Evolutionary conservation across 1,139 yeast species (phyloP), one percentile per base, ranked within the genome.

Genomic region (Scheffersomyces illinoinensis): DNA sequence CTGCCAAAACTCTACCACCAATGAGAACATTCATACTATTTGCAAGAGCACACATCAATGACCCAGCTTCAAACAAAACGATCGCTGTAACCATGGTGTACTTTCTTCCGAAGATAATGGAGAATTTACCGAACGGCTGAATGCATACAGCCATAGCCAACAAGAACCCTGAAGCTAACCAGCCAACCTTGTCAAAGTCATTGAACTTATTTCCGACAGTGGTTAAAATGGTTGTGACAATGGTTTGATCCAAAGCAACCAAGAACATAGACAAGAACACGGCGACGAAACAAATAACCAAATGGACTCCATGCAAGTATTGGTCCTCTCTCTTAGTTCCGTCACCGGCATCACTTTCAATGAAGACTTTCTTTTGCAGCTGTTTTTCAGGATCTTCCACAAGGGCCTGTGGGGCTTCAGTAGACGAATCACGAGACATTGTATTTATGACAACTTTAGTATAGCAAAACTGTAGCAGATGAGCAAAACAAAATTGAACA

Each of bases 281-380:
- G 2, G 79, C 65, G 1, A 68, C 7, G 21, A 74, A 58, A 64
- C 82, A 77, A 10, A 72, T 52, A 4, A 59, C 53, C 50, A 79
- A 66, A 46, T 67, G 66, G 12, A 59, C 4, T 0, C 83, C 83
- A 5, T 68, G 70, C 47, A 79, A 65, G 57, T 76, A 56, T 39
- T 76, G 79, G 48, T 78, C 81, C 62, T 76, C 77, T 63, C 78
- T 69, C 56, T 63, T 68, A 12, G 81, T 76, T 21, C 83, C 83
- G 62, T 78, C 82, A 49, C 83, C 83, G 23, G 83, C 82, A 62
- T 77, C 81, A 47, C 74, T 64, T 61, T 77, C 81, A 23, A 69
- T 64, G 54, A 74, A 75, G 8, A 17, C n/a, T 24, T 48, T 48
- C 14, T 10, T 26, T 20, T 50, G 47, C 33, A 18, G 33, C n/a